Evolutionary conservation across 768 basidiomycete species (phyloP), one percentile per base, ranked within the genome.

Genomic region (Kwoniella sp.): DNA sequence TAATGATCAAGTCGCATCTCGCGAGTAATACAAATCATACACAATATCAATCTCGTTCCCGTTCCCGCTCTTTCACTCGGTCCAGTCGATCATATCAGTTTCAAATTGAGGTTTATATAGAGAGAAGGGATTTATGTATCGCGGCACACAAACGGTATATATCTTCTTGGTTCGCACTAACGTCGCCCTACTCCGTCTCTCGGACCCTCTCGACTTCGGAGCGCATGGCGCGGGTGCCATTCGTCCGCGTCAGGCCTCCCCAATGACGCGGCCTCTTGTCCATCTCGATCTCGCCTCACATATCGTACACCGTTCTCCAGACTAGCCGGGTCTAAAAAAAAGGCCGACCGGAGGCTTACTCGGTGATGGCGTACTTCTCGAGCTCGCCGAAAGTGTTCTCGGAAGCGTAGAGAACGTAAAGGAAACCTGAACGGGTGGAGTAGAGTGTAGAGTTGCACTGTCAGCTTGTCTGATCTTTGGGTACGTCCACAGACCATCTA

Each of bases 331-430:
- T n/a, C n/a, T n/a, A 5, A 13, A 34, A 34, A 34, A 5, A 34
- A 34, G 34, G 13, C 9, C 3, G 11, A 45, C 41, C 41, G 41
- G 41, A 9, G 15, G 41, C 15, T 23, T 59, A 59, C 58, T 65
- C 63, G 23, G 50, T 52, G 26, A 63, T 62, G 22, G 55, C 64
- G 30, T 54, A 61, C 47, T 62, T 57, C 51, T 72, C 72, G 26
- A 74, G 48, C 28, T 66, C 72, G 63, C 93, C 92, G 74, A 96
- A 96, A 37, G 91, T 93, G 83, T 96, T 96, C 90, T 96, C 94
- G 65, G 94, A 94, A 41, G 93, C 96, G 84, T 97, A 98, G 79
- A 91, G 92, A 67, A 99, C 93, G 79, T 97, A 99, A 47, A 99
- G 85, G 87, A 99, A 99, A 68, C 93, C 73, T 73, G 63, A 17